phyloP scores from a whole-genome alignment of 2,329 filamentous ascomycete genomes.

The Colletotrichum paranaense region DNA sequence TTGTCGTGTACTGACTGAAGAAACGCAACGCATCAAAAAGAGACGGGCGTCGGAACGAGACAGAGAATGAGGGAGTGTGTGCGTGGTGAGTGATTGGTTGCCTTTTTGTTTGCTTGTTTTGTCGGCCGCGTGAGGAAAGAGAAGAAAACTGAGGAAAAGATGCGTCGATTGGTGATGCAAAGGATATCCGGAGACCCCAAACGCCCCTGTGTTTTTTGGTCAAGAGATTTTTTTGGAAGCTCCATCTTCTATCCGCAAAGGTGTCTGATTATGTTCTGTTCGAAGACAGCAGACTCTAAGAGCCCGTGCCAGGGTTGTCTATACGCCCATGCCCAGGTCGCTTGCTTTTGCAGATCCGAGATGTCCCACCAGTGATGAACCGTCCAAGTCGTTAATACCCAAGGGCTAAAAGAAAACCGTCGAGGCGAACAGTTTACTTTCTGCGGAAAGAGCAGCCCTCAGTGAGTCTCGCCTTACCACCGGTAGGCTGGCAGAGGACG shows the following conservation, averaged over 20 bases:
- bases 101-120: slow-evolving; percentile 49
- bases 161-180: slow-evolving; percentile 65
- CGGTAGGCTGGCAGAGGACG: slow-evolving; percentile 98
- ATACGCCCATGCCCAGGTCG: slow-evolving; percentile 61
- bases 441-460: slow-evolving; percentile 99
- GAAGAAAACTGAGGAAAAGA: slow-evolving; percentile 40
- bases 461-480: slow-evolving; percentile 98
- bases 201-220: slow-evolving; percentile 72
- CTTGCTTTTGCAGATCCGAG: slow-evolving; percentile 68
- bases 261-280: slow-evolving; percentile 56
- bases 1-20: background rate
- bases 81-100: slow-evolving; percentile 14
- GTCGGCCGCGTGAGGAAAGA: slow-evolving; percentile 19
- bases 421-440: slow-evolving; percentile 81
- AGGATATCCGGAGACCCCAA: slow-evolving; percentile 83
- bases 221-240: slow-evolving; percentile 65
- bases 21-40: background rate
- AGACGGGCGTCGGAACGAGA: slow-evolving; percentile 10
- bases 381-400: slow-evolving; percentile 61
- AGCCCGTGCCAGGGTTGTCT: slow-evolving; percentile 53
- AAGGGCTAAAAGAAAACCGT: slow-evolving; percentile 59
- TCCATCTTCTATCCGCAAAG: slow-evolving; percentile 80
- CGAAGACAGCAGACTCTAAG: slow-evolving; percentile 46
- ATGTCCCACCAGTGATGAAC: slow-evolving; percentile 63
- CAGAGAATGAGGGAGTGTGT: background rate